phyloP scores from a whole-genome alignment of 495 filamentous ascomycete species.

The Aspergillus sclerotiicarbonarius region DNA sequence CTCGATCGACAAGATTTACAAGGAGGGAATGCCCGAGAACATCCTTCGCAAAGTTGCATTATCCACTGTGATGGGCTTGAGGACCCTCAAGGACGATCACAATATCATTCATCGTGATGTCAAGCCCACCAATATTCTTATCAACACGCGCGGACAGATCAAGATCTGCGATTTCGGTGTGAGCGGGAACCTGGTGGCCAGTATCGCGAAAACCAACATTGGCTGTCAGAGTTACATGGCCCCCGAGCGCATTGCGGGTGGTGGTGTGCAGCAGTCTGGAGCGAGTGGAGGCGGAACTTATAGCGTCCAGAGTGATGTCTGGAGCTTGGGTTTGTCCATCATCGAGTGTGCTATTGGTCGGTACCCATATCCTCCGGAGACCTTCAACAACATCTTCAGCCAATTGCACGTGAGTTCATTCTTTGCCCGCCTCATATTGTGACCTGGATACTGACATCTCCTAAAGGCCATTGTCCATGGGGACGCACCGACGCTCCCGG shows the following conservation, averaged over 20 bases:
- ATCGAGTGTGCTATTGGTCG: slow-evolving; percentile 95
- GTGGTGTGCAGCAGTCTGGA: slow-evolving; percentile 73
- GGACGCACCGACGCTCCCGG: slow-evolving; percentile 82
- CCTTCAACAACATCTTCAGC: slow-evolving; percentile 97
- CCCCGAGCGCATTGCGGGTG: slow-evolving; percentile 88
- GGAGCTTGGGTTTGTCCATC: slow-evolving; percentile 90
- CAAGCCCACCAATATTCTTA: slow-evolving; percentile 95
- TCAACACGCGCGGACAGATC: slow-evolving; percentile 85
- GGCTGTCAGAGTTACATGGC: slow-evolving; percentile 99
- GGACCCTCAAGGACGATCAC: slow-evolving; percentile 93
- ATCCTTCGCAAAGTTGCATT: slow-evolving; percentile 88
- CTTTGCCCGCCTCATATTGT: background rate
- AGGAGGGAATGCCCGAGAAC: slow-evolving; percentile 85
- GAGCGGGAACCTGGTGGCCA: slow-evolving; percentile 92
- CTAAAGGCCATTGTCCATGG: slow-evolving; percentile 93
- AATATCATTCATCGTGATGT: slow-evolving; percentile 99
- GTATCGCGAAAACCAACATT: slow-evolving; percentile 98
- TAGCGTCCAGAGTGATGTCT: slow-evolving; percentile 97
- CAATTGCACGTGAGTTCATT: slow-evolving; percentile 81
- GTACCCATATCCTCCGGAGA: slow-evolving; percentile 97
- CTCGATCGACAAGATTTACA: slow-evolving; percentile 96
- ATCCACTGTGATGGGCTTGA: slow-evolving; percentile 88
- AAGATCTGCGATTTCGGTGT: slow-evolving; percentile 99
- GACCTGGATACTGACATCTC: background rate
- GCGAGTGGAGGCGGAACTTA: slow-evolving; percentile 80